These are phyloP conservation scores for Gracilaria domingensis DNA, from an alignment of 23 red algal species.

Conservation along the genomic window DNA sequence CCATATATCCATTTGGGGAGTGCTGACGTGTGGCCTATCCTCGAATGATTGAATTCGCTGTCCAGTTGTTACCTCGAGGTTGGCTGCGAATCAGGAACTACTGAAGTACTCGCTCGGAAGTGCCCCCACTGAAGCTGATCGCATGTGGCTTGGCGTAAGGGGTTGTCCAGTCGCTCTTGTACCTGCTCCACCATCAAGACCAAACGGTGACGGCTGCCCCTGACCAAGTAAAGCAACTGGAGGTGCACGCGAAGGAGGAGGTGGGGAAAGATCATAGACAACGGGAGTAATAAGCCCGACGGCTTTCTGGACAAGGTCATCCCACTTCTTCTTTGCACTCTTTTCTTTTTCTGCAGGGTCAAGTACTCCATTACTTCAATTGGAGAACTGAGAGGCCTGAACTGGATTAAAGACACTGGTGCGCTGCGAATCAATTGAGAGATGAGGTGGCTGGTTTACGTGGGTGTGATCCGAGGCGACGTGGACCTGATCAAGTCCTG, in stretches of 20 bases:
- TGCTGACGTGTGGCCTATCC: background rate
- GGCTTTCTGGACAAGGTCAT: constrained; percentile 50
- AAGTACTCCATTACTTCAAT: background rate
- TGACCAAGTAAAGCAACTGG: background rate
- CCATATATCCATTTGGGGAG: background rate
- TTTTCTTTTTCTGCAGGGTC: constrained; percentile 12
- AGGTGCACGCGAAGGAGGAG: constrained; percentile 42
- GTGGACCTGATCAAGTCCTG: background rate
- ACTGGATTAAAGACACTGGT: background rate
- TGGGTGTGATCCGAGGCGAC: background rate
- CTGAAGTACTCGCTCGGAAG: constrained; percentile 26
- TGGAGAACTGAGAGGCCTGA: background rate
- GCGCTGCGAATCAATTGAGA: background rate
- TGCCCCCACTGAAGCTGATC: constrained; percentile 41
- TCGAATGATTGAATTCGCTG: background rate
- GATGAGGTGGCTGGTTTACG: constrained; percentile 9
- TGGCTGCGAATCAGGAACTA: no score
- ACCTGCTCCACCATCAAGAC: constrained; percentile 22
- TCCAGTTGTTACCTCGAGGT: no score
- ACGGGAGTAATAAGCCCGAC: constrained; percentile 52
- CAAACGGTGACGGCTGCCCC: constrained; percentile 1
- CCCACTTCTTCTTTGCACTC: constrained; percentile 23
- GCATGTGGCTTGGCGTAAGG: constrained; percentile 33
- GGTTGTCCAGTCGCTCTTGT: background rate
- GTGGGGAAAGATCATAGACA: constrained; percentile 45